Conservation (phyloP, 2,329 filamentous ascomycete species). For the Claviceps maximensis region DNA sequence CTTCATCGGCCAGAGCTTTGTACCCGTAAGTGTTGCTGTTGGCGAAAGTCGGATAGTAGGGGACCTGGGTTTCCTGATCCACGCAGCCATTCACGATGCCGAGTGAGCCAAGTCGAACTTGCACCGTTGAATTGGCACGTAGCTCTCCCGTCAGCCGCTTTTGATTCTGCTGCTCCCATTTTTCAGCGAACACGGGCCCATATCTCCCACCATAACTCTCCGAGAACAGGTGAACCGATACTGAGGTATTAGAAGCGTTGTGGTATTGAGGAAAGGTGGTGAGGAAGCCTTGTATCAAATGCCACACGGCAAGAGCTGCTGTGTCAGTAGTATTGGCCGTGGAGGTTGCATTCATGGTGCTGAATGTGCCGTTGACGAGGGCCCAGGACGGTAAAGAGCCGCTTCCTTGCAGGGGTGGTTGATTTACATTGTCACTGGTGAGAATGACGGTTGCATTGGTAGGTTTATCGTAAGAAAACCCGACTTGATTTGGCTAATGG, state of each 20-base stretch:
- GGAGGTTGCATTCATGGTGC: conserved; percentile 32
- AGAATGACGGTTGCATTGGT: conserved; percentile 47
- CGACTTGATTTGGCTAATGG: conserved; percentile 52
- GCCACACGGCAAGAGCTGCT: conserved; percentile 49
- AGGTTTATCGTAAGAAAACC: conserved; percentile 52
- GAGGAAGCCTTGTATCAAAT: conserved; percentile 50
- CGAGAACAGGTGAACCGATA: conserved; percentile 52
- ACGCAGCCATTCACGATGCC: conserved; percentile 62
- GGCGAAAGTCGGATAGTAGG: conserved; percentile 43
- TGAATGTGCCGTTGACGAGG: conserved; percentile 52
- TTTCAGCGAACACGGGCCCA: conserved; percentile 48
- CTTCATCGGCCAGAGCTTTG: conserved; percentile 37
- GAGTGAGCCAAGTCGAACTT: conserved; percentile 47
- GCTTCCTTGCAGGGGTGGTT: conserved; percentile 11
- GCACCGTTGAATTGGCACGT: conserved; percentile 36
- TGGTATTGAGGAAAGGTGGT: conserved; percentile 45
- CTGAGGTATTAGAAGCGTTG: conserved; percentile 30
- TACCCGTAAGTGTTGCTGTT: conserved; percentile 55
- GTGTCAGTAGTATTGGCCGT: conserved; percentile 43
- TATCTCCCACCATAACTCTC: conserved; percentile 62
- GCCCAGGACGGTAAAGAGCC: conserved; percentile 16
- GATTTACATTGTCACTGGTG: conserved; percentile 23
- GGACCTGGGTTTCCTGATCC: conserved; percentile 48
- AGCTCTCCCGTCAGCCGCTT: conserved; percentile 36
- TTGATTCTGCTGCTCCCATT: conserved; percentile 49